Base-by-base conservation (phyloP, 2,329 filamentous ascomycete species). In the Sporothrix sp. region DNA sequence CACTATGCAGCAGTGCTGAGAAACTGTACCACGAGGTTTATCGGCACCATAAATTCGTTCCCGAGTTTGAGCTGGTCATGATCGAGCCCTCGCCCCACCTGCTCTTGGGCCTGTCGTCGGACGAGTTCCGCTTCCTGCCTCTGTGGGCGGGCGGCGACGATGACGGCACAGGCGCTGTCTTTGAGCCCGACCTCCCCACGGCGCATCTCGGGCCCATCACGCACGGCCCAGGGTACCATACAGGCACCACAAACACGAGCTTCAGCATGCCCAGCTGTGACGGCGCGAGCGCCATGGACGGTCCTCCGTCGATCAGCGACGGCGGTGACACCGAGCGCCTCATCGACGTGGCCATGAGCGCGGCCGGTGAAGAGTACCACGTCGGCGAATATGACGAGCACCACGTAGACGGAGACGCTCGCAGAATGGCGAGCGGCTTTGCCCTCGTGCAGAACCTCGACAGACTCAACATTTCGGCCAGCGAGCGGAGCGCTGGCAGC, bases 41-140 rank as follows among this genome's bases (percentile, higher is more conserved):
- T 10, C 42, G 35, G 8, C 8, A 18, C 18, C 11, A 11, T 20
- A 9, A 3, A 2, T 44, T 50, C 23, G 16, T 16, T 1, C 48
- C 52, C 23, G 62, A 64, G 4, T 57, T 66, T 11, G 63, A 68
- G 25, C 63, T 67, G 3, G 58, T 61, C 1, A 60, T 68, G 23
- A 60, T 60, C 13, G 55, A 69, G 4, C 30, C 44, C 4, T 71
- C 67, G 1, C 63, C 65, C 3, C 71, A 77, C 56, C 55, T 77
- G 21, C 62, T 82, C 0, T 68, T 81, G 1, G 71, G 68, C 5
- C 68, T 85, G 2, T 64, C 66, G 1, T 70, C 77, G 7, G 3
- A 75, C 2, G 82, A 86, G 63, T 72, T 77, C 56, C 75, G 75
- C 51, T 85, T 73, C 55, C 68, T 85, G 3, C 81, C 82, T 0